These are phyloP conservation scores for Physcomitrium patens DNA, from an alignment of 225 moss, liverwort and hornwort species.

Conservation along the genomic window DNA sequence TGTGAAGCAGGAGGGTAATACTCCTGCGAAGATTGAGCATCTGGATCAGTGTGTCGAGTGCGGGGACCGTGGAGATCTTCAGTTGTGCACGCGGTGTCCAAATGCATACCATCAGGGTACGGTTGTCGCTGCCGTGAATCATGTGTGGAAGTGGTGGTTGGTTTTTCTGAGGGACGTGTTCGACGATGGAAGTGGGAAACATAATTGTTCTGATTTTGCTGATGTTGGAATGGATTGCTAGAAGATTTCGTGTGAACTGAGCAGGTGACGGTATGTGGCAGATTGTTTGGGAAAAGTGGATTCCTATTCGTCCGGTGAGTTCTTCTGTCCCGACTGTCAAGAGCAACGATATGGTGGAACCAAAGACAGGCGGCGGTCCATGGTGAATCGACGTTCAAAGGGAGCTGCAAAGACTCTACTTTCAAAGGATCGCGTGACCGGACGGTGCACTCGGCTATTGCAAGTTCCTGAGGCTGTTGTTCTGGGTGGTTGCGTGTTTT, in stretches of 20 bases:
- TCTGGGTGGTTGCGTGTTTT: slow-evolving; percentile 90
- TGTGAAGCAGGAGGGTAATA: slow-evolving; percentile 54
- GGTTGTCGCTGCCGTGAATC: slow-evolving; percentile 2
- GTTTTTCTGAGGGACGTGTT: background rate
- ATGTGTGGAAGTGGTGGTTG: slow-evolving; percentile 1
- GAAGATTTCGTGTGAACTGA: slow-evolving; percentile 4
- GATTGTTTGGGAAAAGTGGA: slow-evolving; percentile 78
- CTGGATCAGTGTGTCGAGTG: slow-evolving; percentile 92
- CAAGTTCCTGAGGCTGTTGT: slow-evolving; percentile 71
- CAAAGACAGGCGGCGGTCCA: slow-evolving; percentile 62
- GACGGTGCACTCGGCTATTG: slow-evolving; percentile 80
- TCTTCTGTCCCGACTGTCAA: slow-evolving; percentile 84
- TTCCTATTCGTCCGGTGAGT: slow-evolving; percentile 54
- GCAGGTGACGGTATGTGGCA: slow-evolving; percentile 42
- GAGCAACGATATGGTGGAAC: slow-evolving; percentile 56
- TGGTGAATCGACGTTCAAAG: slow-evolving; percentile 60
- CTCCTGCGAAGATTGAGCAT: slow-evolving; percentile 68
- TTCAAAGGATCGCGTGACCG: slow-evolving; percentile 60
- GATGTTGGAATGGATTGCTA: background rate
- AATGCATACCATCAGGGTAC: slow-evolving; percentile 89
- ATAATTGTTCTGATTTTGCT: background rate
- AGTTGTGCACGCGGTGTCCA: slow-evolving; percentile 83
- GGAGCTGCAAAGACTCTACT: slow-evolving; percentile 61
- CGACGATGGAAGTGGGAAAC: background rate
- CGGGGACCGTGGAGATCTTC: slow-evolving; percentile 89